Conservation (phyloP, 2,329 filamentous ascomycete genomes). For the Fusarium sp. region DNA sequence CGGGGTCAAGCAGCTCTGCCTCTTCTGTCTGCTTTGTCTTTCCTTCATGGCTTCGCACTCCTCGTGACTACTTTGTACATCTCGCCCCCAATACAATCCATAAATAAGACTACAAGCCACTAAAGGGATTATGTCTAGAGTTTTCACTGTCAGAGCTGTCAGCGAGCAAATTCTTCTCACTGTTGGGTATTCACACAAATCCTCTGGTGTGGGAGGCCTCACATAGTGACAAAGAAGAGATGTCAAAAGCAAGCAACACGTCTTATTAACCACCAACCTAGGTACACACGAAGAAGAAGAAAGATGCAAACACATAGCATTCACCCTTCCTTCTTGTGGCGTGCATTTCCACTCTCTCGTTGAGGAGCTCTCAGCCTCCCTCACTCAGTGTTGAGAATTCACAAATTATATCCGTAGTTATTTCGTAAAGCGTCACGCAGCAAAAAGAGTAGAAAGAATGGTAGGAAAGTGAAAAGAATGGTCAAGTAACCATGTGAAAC, state of each 20-base stretch:
- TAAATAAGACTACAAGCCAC: neutral
- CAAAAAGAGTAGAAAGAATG: neutral
- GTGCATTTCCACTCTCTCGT: neutral
- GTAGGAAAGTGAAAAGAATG: rapidly evolving
- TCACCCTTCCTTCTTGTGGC: neutral
- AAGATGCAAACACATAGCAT: neutral
- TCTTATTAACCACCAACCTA: neutral
- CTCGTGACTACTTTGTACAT: neutral
- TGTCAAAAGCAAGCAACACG: neutral
- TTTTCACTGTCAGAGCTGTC: neutral
- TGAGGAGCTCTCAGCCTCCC: neutral
- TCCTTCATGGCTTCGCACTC: neutral
- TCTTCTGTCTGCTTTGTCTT: neutral
- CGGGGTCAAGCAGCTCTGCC: neutral
- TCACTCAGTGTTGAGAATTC: neutral
- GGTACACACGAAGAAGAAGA: neutral
- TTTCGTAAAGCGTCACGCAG: neutral
- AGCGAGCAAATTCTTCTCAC: neutral
- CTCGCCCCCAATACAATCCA: neutral
- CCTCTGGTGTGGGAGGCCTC: neutral
- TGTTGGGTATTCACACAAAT: neutral
- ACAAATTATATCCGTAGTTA: neutral
- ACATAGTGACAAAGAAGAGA: neutral
- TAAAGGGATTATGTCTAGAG: neutral
- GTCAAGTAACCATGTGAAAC: neutral